Evolutionary conservation across 2,329 filamentous ascomycete genomes (phyloP).

Genomic region (Raffaelea ambrosiae): DNA sequence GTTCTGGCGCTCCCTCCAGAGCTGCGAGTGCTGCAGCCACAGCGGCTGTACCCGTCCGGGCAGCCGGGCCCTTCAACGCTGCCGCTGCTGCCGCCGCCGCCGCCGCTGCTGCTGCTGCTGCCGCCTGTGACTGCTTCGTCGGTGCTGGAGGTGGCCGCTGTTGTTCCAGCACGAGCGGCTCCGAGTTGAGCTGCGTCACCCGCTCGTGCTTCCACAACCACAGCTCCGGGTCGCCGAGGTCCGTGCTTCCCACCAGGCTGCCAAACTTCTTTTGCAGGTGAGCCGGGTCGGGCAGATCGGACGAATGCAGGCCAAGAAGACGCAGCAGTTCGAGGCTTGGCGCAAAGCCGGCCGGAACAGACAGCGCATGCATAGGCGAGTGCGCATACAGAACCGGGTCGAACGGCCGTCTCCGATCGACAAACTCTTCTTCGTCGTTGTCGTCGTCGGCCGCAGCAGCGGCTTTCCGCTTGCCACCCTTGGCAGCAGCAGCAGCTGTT

Average conservation of each 20-base stretch:
- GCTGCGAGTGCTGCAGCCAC: conserved; percentile 15
- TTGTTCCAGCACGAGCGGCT: conserved; percentile 2
- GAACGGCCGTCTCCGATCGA: conserved; percentile 9
- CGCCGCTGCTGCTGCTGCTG: not conserved
- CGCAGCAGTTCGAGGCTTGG: conserved; percentile 38
- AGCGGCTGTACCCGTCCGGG: conserved; percentile 17
- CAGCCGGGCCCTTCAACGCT: no score
- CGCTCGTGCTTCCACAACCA: conserved; percentile 51
- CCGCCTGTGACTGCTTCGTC: not conserved
- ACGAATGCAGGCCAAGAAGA: conserved; percentile 30
- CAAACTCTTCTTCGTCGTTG: conserved; percentile 7
- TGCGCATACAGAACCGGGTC: conserved; percentile 35
- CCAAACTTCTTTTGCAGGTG: conserved; percentile 40
- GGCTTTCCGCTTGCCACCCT: not conserved
- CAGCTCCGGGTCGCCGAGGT: conserved; percentile 41
- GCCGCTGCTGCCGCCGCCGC: conserved; percentile 1
- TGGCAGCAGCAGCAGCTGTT: conserved; percentile 11
- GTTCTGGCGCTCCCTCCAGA: conserved; percentile 14
- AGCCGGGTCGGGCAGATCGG: conserved; percentile 39
- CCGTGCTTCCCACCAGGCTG: conserved; percentile 19
- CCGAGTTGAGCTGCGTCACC: conserved; percentile 45
- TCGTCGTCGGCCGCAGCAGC: not conserved
- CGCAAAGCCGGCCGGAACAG: conserved; percentile 33
- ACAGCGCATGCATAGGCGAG: conserved; percentile 36
- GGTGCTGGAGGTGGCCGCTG: not conserved